These are phyloP conservation scores for Lichtheimia corymbifera DNA, from an alignment of 371 early-diverging fungal genomes.

Conservation along the genomic window DNA sequence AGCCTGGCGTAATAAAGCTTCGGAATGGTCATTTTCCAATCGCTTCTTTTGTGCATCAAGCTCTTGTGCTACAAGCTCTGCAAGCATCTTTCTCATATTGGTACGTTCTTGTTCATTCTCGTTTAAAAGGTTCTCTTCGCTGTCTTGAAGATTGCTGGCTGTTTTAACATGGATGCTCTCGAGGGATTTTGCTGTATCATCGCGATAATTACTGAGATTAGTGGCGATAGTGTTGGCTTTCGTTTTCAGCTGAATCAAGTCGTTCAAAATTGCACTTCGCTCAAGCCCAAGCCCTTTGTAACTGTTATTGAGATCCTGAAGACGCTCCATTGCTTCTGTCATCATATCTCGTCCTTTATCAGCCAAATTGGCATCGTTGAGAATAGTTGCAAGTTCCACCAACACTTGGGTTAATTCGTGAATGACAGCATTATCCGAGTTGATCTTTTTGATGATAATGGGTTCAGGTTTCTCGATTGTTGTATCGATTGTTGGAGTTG, in stretches of 20 bases:
- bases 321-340: slow-evolving; percentile 25
- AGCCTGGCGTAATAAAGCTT: slow-evolving; percentile 46
- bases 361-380: slow-evolving; percentile 33
- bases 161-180: slow-evolving; percentile 21
- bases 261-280: slow-evolving; percentile 20
- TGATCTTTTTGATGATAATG: slow-evolving; percentile 20
- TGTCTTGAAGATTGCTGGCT: slow-evolving; percentile 17
- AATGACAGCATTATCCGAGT: slow-evolving; percentile 22
- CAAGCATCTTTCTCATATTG: slow-evolving; percentile 21
- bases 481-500: slow-evolving; percentile 9
- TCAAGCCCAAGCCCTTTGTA: slow-evolving; percentile 22
- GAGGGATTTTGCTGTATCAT: slow-evolving; percentile 17
- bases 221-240: slow-evolving; percentile 19
- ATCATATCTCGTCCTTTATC: slow-evolving; percentile 28
- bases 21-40: slow-evolving; percentile 39
- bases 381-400: slow-evolving; percentile 28
- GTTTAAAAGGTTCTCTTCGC: slow-evolving; percentile 39
- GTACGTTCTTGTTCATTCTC: slow-evolving; percentile 29
- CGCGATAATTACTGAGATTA: slow-evolving; percentile 18
- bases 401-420: slow-evolving; percentile 26
- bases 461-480: slow-evolving; percentile 22
- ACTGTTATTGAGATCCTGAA: slow-evolving; percentile 18
- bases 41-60: slow-evolving; percentile 37
- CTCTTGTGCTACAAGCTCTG: slow-evolving; percentile 33
- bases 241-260: slow-evolving; percentile 18